Evolutionary conservation across 805 yeast species (phyloP).

Genomic region (Teunomyces funiuensis): DNA sequence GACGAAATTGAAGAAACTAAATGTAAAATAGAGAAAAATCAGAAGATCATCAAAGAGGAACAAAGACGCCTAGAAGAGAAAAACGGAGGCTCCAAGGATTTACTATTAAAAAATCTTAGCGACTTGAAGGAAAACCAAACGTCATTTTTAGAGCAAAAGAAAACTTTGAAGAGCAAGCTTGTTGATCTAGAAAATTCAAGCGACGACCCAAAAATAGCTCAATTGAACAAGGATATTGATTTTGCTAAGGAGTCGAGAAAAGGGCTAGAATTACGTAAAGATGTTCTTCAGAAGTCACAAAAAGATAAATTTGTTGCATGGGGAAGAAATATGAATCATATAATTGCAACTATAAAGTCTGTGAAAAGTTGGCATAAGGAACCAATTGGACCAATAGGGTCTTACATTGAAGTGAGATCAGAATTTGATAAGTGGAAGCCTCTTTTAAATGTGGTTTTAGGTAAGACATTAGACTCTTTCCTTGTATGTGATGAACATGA

Average conservation of each 20-base stretch:
- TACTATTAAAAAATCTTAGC: slow-evolving; percentile 20
- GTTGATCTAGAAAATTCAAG: slow-evolving; percentile 11
- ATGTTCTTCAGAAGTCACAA: slow-evolving; percentile 18
- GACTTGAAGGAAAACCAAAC: slow-evolving; percentile 22
- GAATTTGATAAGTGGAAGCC: slow-evolving; percentile 58
- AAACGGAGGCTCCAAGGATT: slow-evolving; percentile 46
- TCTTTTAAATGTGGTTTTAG: slow-evolving; percentile 57
- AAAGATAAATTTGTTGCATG: slow-evolving; percentile 48
- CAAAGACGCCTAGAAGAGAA: slow-evolving; percentile 38
- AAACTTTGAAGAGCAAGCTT: slow-evolving; percentile 12
- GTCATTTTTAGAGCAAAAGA: slow-evolving; percentile 14
- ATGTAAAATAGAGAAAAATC: slow-evolving; percentile 11
- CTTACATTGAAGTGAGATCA: slow-evolving; percentile 52
- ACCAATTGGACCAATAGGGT: slow-evolving; percentile 85
- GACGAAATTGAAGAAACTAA: slow-evolving; percentile 15
- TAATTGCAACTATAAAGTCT: slow-evolving; percentile 43
- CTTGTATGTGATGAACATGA: slow-evolving; percentile 68
- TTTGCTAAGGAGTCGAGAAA: slow-evolving; percentile 2
- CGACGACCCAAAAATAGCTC: background rate
- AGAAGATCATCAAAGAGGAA: slow-evolving; percentile 30
- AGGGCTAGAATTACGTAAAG: slow-evolving; percentile 11
- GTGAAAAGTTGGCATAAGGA: slow-evolving; percentile 35
- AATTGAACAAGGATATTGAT: slow-evolving; percentile 8
- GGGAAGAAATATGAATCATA: slow-evolving; percentile 43
- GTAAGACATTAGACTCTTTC: slow-evolving; percentile 56